A percentile compares a stretch with the other conserved stretches of the same genome.
Conservation (phyloP, 2,329 filamentous ascomycete species). For the Aureobasidium sp. region DNA sequence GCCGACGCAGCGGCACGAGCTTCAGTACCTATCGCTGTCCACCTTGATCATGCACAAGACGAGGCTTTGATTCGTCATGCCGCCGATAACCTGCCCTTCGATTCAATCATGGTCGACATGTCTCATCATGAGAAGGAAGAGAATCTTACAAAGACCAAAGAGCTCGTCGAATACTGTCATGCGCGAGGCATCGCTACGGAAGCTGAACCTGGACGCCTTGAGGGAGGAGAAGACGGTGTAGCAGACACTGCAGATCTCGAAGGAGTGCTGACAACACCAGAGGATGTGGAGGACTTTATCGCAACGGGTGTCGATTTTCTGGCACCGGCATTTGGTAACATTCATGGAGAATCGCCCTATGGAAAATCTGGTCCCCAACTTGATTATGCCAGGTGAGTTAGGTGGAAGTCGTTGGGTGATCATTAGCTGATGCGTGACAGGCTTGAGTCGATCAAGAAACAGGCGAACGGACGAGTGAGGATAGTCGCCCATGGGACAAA, state of each 20-base stretch:
- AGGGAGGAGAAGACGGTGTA: constrained; percentile 31
- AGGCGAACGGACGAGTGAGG: constrained; percentile 7
- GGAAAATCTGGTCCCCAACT: neutral
- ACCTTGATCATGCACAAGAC: neutral
- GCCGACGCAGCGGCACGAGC: constrained; percentile 22
- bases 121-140: neutral
- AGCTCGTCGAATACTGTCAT: neutral
- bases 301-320: constrained; percentile 28
- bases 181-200: constrained; percentile 19
- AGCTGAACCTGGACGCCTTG: constrained; percentile 29
- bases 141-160: neutral
- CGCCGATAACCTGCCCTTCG: neutral
- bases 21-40: constrained; percentile 22
- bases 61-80: neutral
- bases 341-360: neutral
- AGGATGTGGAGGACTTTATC: constrained; percentile 27
- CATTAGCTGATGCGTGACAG: too few species aligned
- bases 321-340: constrained; percentile 26
- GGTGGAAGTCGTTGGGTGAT: too few species aligned
- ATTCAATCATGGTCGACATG: constrained; percentile 4
- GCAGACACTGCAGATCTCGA: constrained; percentile 25
- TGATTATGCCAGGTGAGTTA: neutral
- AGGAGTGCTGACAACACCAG: constrained; percentile 25
- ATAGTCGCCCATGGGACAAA: neutral
- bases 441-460: neutral